Base-by-base conservation (phyloP, 225 moss, liverwort and hornwort species). In the Sphagnum tenellum region DNA sequence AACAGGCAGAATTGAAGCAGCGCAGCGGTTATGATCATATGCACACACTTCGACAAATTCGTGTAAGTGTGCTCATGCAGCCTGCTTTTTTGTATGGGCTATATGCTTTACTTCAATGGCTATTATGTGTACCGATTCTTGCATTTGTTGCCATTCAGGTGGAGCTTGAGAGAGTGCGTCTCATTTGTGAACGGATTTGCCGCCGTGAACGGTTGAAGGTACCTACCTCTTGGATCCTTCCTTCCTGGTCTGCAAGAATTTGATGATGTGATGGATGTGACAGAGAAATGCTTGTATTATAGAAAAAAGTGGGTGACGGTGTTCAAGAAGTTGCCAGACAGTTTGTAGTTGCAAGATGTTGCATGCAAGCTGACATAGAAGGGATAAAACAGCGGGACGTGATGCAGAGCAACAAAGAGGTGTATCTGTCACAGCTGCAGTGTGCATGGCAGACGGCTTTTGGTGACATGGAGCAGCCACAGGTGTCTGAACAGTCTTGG, bases 1-100 rank as follows among this genome's bases (percentile, higher is more conserved):
- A 83, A 83, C 86, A 86, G 86, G 86, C 80, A 66, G 86, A 83
- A 78, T 77, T 77, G 73, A 83, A 70, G 73, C 83, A 86, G 70
- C 77, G 86, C 63, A 83, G 49, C 75, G 86, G 83, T 52, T 76
- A 66, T 8, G 86, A 86, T 62, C 83, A 86, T 64, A 70, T 86
- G 76, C 77, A 83, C 70, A 71, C 76, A 59, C 67, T 86, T 49
- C 77, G 78, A 60, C 83, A 80, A 67, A 82, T 86, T 60, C 83
- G 86, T 71, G 83, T 86, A 76, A 70, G 70, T 48, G 59, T 29
- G 11, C 14, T 50, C 12, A 7, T 56, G 48, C 29, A 29, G 47
- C 48, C 5, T 47, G 7, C 45, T 45, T 56, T 8, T n/a, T 50
- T 49, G 11, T 50, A 11, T 7, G 45, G 5, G 57, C 14, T 14